Evolutionary conservation across 2,329 filamentous ascomycete species (phyloP), one percentile per base, ranked within the genome.

Genomic region (Berkeleyomyces basicola): DNA sequence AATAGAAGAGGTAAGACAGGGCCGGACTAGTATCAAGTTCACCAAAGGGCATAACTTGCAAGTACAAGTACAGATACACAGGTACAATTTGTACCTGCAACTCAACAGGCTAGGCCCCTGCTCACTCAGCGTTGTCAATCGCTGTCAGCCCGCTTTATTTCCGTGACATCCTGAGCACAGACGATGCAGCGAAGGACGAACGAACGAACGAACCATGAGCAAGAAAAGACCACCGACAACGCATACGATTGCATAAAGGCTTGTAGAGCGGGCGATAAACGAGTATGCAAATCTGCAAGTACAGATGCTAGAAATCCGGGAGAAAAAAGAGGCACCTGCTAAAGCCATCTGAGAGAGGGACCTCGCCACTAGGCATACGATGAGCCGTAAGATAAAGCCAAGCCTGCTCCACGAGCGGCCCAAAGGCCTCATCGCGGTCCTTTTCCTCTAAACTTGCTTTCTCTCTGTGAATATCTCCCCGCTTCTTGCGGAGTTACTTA

Each of bases 41-140:
- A 51, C 14, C 31, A 31, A 37, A 47, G 44, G n/a, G n/a, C 3
- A 23, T n/a, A 16, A 37, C n/a, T 10, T 55, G 4, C 16, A 47
- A 47, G 44, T 47, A 47, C 9, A 47, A n/a, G 7, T 47, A 23
- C n/a, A 7, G 51, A 37, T 55, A 55, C 14, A 31, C n/a, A 39
- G 3, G 42, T n/a, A 16, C 11, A 64, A 44, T 49, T 65, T 68
- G 51, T 55, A 31, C 47, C 47, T 51, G 23, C 51, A 47, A n/a
- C 51, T 37, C 9, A 55, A 55, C 33, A 55, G 51, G 51, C n/a
- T 16, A 55, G 51, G 11, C 33, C 51, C 51, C 33, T 55, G 51
- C 51, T 55, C 11, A 14, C 37, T 6, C 10, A 55, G 6, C n/a
- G 51, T 36, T 55, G 51, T 55, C 51, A 55, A 55, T 37, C 33